phyloP scores from a whole-genome alignment of 1,284 basidiomycete species.

The Ceratobasidium sp. region DNA sequence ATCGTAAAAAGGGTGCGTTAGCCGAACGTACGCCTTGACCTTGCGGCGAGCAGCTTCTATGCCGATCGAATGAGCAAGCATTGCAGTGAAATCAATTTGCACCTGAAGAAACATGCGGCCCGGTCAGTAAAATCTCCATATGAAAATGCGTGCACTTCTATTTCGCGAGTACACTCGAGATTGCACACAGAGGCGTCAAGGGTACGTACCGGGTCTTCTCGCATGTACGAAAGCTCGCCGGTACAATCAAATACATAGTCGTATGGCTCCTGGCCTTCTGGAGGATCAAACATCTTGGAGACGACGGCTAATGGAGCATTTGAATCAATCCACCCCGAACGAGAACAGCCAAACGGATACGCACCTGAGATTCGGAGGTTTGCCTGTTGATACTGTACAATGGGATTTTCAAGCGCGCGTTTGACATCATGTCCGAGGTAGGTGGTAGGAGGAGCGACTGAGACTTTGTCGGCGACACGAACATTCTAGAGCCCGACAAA shows the following conservation, averaged over 20 bases:
- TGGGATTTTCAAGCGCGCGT: conserved; percentile 68
- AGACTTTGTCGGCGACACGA: conserved; percentile 87
- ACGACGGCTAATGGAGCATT: conserved; percentile 64
- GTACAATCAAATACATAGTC: conserved; percentile 83
- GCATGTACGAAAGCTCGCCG: conserved; percentile 82
- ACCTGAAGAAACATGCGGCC: conserved; percentile 48
- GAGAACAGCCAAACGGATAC: conserved; percentile 47
- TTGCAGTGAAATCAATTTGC: conserved; percentile 81
- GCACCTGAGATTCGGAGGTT: conserved; percentile 78
- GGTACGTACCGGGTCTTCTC: conserved; percentile 73
- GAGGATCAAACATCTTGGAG: conserved; percentile 72
- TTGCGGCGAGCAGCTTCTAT: conserved; percentile 72
- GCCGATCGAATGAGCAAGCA: conserved; percentile 74
- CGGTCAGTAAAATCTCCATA: conserved; percentile 37
- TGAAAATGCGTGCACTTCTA: not conserved
- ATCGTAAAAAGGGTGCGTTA: conserved; percentile 86
- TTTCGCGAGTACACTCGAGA: conserved; percentile 11
- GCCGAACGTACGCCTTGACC: conserved; percentile 79
- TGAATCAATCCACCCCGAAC: not conserved
- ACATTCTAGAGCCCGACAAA: conserved; percentile 62
- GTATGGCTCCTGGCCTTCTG: conserved; percentile 70
- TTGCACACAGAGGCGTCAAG: conserved; percentile 33
- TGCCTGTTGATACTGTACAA: conserved; percentile 84
- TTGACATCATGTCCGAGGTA: conserved; percentile 81
- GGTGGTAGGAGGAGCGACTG: conserved; percentile 86